A percentile compares a stretch with the other conserved stretches of the same genome.
phyloP scores from a whole-genome alignment of 163 green algal species.

The Chlamydomonas reinhardtii region DNA sequence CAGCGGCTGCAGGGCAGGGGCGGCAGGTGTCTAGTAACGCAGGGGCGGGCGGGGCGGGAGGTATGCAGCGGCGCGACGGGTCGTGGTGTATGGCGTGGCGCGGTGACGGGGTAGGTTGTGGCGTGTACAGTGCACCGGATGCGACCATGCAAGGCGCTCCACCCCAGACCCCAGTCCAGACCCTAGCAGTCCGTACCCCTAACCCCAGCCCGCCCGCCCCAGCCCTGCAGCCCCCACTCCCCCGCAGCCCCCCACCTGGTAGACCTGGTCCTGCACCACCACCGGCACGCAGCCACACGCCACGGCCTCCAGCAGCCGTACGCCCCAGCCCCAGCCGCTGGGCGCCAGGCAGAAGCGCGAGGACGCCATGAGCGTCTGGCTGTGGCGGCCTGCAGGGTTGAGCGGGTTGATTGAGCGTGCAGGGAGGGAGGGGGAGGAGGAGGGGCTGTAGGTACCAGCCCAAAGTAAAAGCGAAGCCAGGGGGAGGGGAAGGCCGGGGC shows the following conservation, averaged over 20 bases:
- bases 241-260: not conserved
- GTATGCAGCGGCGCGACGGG: not conserved
- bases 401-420: too few relatives aligned
- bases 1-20: not conserved
- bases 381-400: not conserved
- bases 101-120: too few relatives aligned
- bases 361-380: not conserved
- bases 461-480: too few relatives aligned
- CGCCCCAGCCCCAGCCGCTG: constrained; percentile 8
- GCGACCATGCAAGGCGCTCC: too few relatives aligned
- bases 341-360: constrained; percentile 18
- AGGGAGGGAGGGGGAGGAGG: too few relatives aligned
- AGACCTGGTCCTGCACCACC: constrained; percentile 1
- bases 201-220: too few relatives aligned
- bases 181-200: too few relatives aligned
- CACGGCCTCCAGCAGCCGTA: constrained; percentile 9
- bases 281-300: not conserved
- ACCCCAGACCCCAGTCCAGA: too few relatives aligned
- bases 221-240: too few relatives aligned
- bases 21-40: not conserved
- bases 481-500: too few relatives aligned
- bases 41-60: not conserved
- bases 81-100: not conserved
- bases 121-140: too few relatives aligned
- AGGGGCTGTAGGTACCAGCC: too few relatives aligned